Conservation (phyloP, 768 basidiomycete species). For the Pisolithus orientalis region DNA sequence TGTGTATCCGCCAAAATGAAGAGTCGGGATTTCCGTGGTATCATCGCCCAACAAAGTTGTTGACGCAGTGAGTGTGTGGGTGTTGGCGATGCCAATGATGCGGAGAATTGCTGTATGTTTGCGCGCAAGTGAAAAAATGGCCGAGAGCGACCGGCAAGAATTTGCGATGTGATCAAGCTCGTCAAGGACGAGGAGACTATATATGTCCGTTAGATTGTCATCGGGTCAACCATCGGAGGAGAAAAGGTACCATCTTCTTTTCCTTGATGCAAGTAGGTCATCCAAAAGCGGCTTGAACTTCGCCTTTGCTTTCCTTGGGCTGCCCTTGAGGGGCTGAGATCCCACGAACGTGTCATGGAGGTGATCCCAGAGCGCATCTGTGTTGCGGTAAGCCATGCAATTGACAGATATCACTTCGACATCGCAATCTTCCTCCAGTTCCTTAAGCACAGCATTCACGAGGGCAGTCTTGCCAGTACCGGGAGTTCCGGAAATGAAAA, state of each 20-base stretch:
- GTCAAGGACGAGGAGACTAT: slow-evolving; percentile 73
- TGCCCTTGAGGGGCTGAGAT: slow-evolving; percentile 29
- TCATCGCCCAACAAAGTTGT: slow-evolving; percentile 31
- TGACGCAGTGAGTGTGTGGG: slow-evolving; percentile 72
- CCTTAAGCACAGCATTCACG: slow-evolving; percentile 57
- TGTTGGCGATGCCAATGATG: slow-evolving; percentile 83
- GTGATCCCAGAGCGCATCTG: slow-evolving; percentile 68
- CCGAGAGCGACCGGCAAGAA: slow-evolving; percentile 48
- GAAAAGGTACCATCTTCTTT: slow-evolving; percentile 45
- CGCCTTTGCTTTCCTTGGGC: slow-evolving; percentile 31
- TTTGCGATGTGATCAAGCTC: slow-evolving; percentile 80
- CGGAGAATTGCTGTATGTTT: slow-evolving; percentile 48
- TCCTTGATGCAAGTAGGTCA: slow-evolving; percentile 34
- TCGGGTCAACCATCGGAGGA: slow-evolving; percentile 4
- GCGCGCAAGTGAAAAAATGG: slow-evolving; percentile 65
- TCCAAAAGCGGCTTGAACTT: slow-evolving; percentile 48
- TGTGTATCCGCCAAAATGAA: slow-evolving; percentile 80
- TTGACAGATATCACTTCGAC: slow-evolving; percentile 57
- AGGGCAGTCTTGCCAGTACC: slow-evolving; percentile 92
- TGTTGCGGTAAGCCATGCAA: slow-evolving; percentile 68
- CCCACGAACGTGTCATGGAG: slow-evolving; percentile 50
- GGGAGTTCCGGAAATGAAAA: slow-evolving; percentile 91
- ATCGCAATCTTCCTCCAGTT: slow-evolving; percentile 29
- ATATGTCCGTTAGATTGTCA: slow-evolving; percentile 8
- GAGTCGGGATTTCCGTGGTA: slow-evolving; percentile 44